These are phyloP conservation scores for Globisporangium ultimum DNA, from an alignment of 352 stramenopile genomes.

Conservation along the genomic window DNA sequence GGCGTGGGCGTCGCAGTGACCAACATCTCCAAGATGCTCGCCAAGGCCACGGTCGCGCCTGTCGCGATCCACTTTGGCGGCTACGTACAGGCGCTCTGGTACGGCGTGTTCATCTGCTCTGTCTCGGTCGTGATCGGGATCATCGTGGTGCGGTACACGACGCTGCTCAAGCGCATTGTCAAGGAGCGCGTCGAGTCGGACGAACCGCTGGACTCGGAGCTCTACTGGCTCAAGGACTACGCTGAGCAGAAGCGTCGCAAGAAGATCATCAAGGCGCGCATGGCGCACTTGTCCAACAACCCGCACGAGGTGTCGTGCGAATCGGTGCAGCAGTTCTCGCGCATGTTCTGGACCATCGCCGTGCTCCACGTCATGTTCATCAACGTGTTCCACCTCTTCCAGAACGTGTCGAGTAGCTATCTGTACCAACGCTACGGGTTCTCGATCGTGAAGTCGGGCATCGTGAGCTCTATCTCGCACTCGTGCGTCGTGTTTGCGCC, in stretches of 20 bases:
- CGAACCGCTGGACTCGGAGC: slow-evolving; percentile 46
- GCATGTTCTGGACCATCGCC: slow-evolving; percentile 86
- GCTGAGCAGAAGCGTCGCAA: slow-evolving; percentile 61
- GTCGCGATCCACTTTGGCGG: slow-evolving; percentile 82
- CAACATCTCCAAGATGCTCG: slow-evolving; percentile 91
- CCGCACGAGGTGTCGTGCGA: slow-evolving; percentile 45
- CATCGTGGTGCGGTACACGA: slow-evolving; percentile 59
- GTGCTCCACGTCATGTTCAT: slow-evolving; percentile 87
- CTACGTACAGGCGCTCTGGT: slow-evolving; percentile 87
- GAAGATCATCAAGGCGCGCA: slow-evolving; percentile 24
- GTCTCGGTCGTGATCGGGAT: slow-evolving; percentile 47
- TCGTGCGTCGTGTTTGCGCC: slow-evolving; percentile 84
- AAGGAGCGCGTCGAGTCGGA: slow-evolving; percentile 53
- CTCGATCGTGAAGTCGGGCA: slow-evolving; percentile 80
- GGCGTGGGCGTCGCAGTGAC: slow-evolving; percentile 86
- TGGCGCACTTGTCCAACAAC: neutral
- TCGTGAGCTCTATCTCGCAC: slow-evolving; percentile 78
- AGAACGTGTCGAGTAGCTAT: slow-evolving; percentile 88
- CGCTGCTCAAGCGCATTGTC: slow-evolving; percentile 57
- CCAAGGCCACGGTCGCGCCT: slow-evolving; percentile 83
- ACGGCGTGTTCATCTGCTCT: slow-evolving; percentile 59
- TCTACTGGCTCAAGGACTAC: slow-evolving; percentile 72
- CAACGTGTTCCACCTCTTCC: slow-evolving; percentile 90
- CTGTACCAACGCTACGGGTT: slow-evolving; percentile 85
- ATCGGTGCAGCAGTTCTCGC: slow-evolving; percentile 66